phyloP scores from a whole-genome alignment of 176 grass and related monocot species.

The Phoenix roebelenii region DNA sequence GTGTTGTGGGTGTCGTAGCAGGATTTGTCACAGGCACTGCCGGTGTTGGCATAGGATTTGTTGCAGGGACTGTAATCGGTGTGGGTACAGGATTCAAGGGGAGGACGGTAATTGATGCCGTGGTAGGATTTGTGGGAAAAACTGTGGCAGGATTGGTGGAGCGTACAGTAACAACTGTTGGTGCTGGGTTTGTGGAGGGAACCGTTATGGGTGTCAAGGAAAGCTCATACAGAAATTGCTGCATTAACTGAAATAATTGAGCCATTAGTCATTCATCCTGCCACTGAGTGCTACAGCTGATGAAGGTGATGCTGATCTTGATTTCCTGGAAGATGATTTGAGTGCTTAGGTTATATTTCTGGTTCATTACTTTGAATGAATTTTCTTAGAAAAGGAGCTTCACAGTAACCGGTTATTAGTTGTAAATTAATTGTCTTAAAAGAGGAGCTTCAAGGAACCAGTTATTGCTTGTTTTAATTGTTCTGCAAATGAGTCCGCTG shows the following conservation, averaged over 20 bases:
- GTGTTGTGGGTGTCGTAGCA: background rate
- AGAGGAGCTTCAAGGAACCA: no score
- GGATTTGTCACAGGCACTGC: constrained; percentile 23
- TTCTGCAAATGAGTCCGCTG: no score
- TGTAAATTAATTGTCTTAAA: no score
- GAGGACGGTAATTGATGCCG: constrained; percentile 40
- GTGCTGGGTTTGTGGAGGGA: constrained; percentile 3
- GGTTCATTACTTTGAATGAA: no score
- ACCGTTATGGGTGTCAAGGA: constrained; percentile 20
- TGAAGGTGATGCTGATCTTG: constrained; percentile 4
- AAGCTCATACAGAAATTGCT: background rate
- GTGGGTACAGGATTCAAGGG: constrained; percentile 58
- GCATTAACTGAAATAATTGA: background rate
- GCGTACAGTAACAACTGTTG: constrained; percentile 2
- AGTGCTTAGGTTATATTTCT: constrained; percentile 2
- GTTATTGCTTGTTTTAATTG: no score
- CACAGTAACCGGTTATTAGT: no score
- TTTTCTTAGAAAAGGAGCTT: no score
- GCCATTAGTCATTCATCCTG: background rate
- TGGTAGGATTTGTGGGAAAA: constrained; percentile 32
- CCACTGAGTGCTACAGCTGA: background rate
- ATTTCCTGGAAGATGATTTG: constrained; percentile 16
- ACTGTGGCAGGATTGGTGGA: constrained; percentile 26
- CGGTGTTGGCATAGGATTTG: constrained; percentile 2
- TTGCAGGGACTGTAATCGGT: constrained; percentile 32